Percentiles rank a stretch among this genome's conserved stretches.
phyloP scores from a whole-genome alignment of 306 rosid species.

The Lathyrus aphaca region DNA sequence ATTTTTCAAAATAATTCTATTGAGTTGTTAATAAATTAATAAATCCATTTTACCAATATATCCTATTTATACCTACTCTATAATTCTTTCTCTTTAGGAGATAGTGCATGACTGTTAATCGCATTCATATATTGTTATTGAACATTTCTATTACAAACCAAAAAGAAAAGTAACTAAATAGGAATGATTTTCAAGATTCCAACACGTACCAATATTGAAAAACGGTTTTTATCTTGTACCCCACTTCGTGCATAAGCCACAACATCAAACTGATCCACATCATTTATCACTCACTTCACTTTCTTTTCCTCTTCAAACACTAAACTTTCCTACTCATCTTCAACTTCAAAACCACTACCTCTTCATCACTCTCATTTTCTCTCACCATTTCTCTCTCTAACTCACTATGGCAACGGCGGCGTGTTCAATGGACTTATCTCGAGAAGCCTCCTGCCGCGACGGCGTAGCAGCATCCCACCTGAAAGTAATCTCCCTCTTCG shows the following conservation, averaged over 20 bases:
- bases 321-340: not conserved
- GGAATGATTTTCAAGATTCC: conserved; percentile 14
- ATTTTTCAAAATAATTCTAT: no score
- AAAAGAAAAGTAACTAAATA: no score
- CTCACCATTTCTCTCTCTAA: not conserved
- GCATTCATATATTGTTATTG: no score
- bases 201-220: conserved; percentile 3
- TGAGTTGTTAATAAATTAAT: no score
- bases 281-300: conserved; percentile 27
- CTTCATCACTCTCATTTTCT: not conserved
- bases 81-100: no score
- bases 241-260: conserved; percentile 10
- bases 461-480: conserved; percentile 67
- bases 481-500: conserved; percentile 63
- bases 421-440: conserved; percentile 52
- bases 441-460: conserved; percentile 62
- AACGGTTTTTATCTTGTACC: not conserved
- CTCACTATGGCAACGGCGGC: conserved; percentile 42
- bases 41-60: no score
- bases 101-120: no score
- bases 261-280: conserved; percentile 17
- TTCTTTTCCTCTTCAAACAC: not conserved
- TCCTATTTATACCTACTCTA: no score
- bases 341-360: conserved; percentile 9
- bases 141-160: no score